Conservation (phyloP, 2,329 filamentous ascomycete species). For the Pyrenophora tritici-repentis region DNA sequence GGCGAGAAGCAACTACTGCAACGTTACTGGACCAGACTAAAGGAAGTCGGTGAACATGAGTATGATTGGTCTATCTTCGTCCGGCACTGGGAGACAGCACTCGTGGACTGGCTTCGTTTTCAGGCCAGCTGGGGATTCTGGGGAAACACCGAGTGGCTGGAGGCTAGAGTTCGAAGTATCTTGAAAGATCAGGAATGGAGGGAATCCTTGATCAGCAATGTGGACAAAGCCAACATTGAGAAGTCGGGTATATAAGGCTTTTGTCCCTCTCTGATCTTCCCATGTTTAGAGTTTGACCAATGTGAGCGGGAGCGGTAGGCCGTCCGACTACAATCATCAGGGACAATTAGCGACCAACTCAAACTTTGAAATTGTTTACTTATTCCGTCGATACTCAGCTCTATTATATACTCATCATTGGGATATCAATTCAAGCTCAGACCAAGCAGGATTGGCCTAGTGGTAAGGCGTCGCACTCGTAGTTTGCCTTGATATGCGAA, state of each 20-base stretch:
- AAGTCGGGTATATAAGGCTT: background rate
- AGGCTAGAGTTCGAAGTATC: slow-evolving; percentile 37
- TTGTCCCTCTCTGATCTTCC: background rate
- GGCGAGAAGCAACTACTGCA: slow-evolving; percentile 60
- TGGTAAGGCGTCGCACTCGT: slow-evolving; percentile 35
- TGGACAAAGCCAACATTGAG: slow-evolving; percentile 3
- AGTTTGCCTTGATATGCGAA: slow-evolving; percentile 20
- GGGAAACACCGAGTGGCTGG: slow-evolving; percentile 45
- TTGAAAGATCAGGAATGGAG: slow-evolving; percentile 33
- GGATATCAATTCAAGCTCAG: too few species aligned
- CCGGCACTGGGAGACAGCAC: slow-evolving; percentile 68
- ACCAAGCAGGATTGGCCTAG: slow-evolving; percentile 18
- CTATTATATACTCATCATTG: background rate
- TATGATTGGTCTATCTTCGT: slow-evolving; percentile 63
- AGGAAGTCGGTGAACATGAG: slow-evolving; percentile 34
- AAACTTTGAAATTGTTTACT: too few species aligned
- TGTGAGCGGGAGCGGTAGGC: too few species aligned
- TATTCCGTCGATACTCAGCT: too few species aligned
- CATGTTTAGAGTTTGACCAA: too few species aligned
- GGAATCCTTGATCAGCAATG: slow-evolving; percentile 17
- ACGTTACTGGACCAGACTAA: slow-evolving; percentile 53
- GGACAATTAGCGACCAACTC: too few species aligned
- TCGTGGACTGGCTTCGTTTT: slow-evolving; percentile 67
- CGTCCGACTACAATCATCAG: too few species aligned
- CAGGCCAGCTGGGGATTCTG: slow-evolving; percentile 49